Percentiles rank a stretch among this genome's conserved stretches.
These are phyloP conservation scores for Neoarthrinium moseri DNA, from an alignment of 2,329 filamentous ascomycete species.

Conservation along the genomic window DNA sequence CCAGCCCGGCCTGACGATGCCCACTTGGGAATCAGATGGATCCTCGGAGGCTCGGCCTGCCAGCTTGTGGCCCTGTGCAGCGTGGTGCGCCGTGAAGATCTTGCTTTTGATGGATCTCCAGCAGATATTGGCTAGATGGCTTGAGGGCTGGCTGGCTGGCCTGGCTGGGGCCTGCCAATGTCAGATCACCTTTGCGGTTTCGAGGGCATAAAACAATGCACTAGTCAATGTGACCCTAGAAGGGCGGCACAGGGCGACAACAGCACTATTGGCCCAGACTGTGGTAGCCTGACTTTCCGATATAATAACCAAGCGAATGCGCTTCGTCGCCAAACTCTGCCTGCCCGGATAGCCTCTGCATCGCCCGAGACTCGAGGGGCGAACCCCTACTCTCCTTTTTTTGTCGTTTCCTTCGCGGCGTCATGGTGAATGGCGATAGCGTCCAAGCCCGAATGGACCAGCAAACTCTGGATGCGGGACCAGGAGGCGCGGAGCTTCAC, in stretches of 20 bases:
- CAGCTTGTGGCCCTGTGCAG: background rate
- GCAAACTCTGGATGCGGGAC: background rate
- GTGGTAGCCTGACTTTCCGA: too few species aligned
- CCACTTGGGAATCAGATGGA: background rate
- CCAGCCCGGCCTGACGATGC: background rate
- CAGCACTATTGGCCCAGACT: slow-evolving; percentile 5
- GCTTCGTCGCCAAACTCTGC: too few species aligned
- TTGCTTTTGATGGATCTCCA: background rate
- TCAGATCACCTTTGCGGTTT: background rate
- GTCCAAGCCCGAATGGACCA: slow-evolving; percentile 3
- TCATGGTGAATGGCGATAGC: background rate
- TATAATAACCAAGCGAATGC: slow-evolving; percentile 5
- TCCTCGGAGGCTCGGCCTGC: background rate
- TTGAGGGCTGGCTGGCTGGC: too few species aligned
- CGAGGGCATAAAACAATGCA: slow-evolving; percentile 1
- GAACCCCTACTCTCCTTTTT: background rate
- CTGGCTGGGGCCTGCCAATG: background rate
- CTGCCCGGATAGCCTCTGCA: too few species aligned
- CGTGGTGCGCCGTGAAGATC: background rate
- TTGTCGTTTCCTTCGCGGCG: background rate
- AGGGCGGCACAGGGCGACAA: slow-evolving; percentile 4
- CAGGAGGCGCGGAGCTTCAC: slow-evolving; percentile 2
- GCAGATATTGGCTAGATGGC: background rate
- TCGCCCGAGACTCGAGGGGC: too few species aligned
- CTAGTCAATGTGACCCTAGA: slow-evolving; percentile 7